phyloP scores from a whole-genome alignment of 805 yeast species.

The Myxozyma monticola region DNA sequence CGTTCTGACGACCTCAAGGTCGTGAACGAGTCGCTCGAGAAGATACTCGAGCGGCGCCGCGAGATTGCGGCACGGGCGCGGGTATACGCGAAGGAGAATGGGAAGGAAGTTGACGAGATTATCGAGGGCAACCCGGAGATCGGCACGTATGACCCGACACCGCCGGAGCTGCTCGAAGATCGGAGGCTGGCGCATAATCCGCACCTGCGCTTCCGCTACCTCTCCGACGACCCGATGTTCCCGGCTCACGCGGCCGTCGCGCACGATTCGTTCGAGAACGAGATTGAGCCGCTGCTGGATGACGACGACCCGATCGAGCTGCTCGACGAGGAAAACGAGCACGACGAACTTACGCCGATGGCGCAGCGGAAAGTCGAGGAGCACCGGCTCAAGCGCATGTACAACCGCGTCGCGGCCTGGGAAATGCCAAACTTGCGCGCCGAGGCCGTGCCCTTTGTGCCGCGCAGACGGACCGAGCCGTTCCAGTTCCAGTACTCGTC shows the following conservation, averaged over 20 bases:
- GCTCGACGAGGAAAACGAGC: background rate
- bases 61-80: too few relatives aligned
- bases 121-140: background rate
- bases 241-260: background rate
- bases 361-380: slow-evolving; percentile 67
- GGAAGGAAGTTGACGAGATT: background rate
- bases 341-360: slow-evolving; percentile 27
- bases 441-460: slow-evolving; percentile 8
- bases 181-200: too few relatives aligned
- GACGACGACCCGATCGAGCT: background rate
- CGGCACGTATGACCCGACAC: background rate
- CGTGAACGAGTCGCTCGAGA: background rate
- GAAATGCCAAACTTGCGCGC: slow-evolving; percentile 73
- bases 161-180: background rate
- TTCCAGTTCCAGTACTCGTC: slow-evolving; percentile 70
- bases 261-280: background rate
- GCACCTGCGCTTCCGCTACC: too few relatives aligned
- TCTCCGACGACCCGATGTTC: too few relatives aligned
- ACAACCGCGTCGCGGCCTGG: slow-evolving; percentile 82
- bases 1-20: background rate
- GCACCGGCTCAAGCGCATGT: slow-evolving; percentile 72
- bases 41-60: too few relatives aligned
- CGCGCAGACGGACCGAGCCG: slow-evolving; percentile 24
- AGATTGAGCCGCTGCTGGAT: background rate
- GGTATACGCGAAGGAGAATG: background rate